Evolutionary conservation across 768 basidiomycete species (phyloP).

Genomic region (Auriscalpium orientale): DNA sequence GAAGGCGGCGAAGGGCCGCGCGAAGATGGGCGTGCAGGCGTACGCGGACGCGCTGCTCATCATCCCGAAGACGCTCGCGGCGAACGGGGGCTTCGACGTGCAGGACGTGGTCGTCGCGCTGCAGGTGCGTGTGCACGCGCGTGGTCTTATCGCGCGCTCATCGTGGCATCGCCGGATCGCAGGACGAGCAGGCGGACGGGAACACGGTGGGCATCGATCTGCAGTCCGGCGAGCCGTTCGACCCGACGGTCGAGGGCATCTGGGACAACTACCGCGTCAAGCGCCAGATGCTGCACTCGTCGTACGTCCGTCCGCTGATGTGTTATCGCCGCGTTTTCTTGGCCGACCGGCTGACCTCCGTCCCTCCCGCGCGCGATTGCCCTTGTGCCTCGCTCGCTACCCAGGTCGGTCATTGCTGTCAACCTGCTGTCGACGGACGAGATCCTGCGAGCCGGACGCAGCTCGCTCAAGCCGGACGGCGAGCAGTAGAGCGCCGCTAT

Average conservation of each 20-base stretch:
- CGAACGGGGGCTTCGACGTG: constrained; percentile 95
- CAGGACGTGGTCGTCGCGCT: constrained; percentile 90
- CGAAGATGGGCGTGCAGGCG: constrained; percentile 95
- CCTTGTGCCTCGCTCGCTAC: neutral
- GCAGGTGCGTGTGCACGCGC: constrained; percentile 46
- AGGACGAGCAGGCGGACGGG: constrained; percentile 95
- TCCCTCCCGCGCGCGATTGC: neutral
- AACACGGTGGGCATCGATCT: constrained; percentile 88
- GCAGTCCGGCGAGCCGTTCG: constrained; percentile 90
- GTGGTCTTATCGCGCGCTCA: constrained; percentile 8
- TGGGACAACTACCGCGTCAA: constrained; percentile 99
- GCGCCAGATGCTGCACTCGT: constrained; percentile 96
- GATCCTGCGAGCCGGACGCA: constrained; percentile 84
- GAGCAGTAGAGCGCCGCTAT: constrained; percentile 31
- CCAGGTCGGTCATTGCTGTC: constrained; percentile 86
- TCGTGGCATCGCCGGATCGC: constrained; percentile 4
- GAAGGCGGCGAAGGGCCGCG: constrained; percentile 84
- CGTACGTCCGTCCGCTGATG: constrained; percentile 40
- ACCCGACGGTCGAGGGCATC: constrained; percentile 91
- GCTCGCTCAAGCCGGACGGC: constrained; percentile 79
- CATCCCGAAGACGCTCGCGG: constrained; percentile 93
- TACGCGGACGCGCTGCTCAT: constrained; percentile 91
- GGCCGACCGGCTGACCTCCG: neutral
- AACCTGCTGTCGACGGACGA: constrained; percentile 95
- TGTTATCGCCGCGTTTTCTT: constrained; percentile 1